A percentile compares a stretch with the other conserved stretches of the same genome.
Evolutionary conservation across 768 basidiomycete species (phyloP).

Genomic region (Nidula microcarpa): DNA sequence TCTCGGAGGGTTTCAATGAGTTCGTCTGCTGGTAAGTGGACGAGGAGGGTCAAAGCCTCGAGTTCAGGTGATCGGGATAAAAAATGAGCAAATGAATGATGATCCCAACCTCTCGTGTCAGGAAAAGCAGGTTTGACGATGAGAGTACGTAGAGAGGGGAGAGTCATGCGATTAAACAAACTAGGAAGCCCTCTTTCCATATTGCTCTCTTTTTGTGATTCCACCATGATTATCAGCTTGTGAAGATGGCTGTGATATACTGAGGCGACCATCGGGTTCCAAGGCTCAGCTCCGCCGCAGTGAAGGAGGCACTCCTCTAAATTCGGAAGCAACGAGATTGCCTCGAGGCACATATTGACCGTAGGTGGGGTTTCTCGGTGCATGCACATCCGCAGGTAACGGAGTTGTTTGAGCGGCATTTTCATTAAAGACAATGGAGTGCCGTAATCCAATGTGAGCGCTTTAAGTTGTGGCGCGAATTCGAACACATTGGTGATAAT

Average conservation of each 20-base stretch:
- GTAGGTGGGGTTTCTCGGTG: slow-evolving; percentile 9
- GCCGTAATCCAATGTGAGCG: slow-evolving; percentile 6
- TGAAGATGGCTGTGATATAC: not conserved
- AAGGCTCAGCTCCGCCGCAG: not conserved
- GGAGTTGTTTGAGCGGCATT: slow-evolving; percentile 5
- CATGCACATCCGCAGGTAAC: slow-evolving; percentile 3
- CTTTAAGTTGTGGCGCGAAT: slow-evolving; percentile 4
- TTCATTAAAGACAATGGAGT: slow-evolving; percentile 5
- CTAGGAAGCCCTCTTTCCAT: not conserved
- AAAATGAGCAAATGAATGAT: not conserved
- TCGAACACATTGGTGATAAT: slow-evolving; percentile 6
- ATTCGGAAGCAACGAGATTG: not conserved
- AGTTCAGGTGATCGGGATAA: not conserved
- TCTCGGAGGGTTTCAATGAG: not conserved
- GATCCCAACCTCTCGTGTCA: not conserved
- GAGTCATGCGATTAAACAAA: not conserved
- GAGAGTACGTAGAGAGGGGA: not conserved
- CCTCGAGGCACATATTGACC: slow-evolving; percentile 6
- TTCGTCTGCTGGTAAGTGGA: not conserved
- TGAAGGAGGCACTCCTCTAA: not conserved
- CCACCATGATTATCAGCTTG: not conserved
- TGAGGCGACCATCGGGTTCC: not conserved
- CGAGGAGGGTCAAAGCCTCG: not conserved
- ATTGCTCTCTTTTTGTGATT: not conserved
- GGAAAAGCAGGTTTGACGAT: not conserved